These are phyloP conservation scores for Medicago lupulina DNA, from an alignment of 306 rosid genomes.

Conservation along the genomic window DNA sequence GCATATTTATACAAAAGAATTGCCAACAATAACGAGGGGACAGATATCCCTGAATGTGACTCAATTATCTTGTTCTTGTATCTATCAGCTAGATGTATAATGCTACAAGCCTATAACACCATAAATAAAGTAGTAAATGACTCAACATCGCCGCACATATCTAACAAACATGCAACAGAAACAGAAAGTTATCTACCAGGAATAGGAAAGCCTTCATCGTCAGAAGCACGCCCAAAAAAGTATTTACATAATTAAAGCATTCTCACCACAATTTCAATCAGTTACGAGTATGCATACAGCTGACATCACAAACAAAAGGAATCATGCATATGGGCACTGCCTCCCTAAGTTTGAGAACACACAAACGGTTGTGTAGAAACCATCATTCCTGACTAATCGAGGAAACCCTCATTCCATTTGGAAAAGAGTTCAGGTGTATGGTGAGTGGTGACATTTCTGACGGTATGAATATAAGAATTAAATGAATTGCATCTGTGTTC, in stretches of 20 bases:
- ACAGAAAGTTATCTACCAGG: neutral
- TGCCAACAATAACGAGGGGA: slow-evolving; percentile 19
- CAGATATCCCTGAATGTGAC: slow-evolving; percentile 1
- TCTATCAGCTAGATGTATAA: neutral
- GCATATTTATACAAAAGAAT: slow-evolving; percentile 13
- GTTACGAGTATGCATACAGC: slow-evolving; percentile 4
- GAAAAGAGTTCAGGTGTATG: slow-evolving; percentile 13
- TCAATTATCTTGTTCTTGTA: neutral
- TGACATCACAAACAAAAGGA: slow-evolving; percentile 29
- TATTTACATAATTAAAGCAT: slow-evolving; percentile 17
- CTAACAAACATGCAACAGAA: neutral
- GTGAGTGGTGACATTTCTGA: slow-evolving; percentile 14
- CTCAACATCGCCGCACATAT: slow-evolving; percentile 2
- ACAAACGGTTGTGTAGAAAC: neutral
- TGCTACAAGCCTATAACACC: slow-evolving; percentile 5
- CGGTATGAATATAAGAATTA: slow-evolving; percentile 1
- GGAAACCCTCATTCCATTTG: neutral
- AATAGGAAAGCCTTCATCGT: slow-evolving; percentile 18
- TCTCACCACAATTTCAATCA: slow-evolving; percentile 10
- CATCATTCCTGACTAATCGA: slow-evolving; percentile 27
- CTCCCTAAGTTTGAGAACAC: neutral
- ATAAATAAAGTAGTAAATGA: neutral
- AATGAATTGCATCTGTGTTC: neutral
- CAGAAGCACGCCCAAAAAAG: neutral
- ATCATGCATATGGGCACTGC: neutral